Evolutionary conservation across 2,329 filamentous ascomycete genomes (phyloP).

Genomic region (Fusarium burgessii): DNA sequence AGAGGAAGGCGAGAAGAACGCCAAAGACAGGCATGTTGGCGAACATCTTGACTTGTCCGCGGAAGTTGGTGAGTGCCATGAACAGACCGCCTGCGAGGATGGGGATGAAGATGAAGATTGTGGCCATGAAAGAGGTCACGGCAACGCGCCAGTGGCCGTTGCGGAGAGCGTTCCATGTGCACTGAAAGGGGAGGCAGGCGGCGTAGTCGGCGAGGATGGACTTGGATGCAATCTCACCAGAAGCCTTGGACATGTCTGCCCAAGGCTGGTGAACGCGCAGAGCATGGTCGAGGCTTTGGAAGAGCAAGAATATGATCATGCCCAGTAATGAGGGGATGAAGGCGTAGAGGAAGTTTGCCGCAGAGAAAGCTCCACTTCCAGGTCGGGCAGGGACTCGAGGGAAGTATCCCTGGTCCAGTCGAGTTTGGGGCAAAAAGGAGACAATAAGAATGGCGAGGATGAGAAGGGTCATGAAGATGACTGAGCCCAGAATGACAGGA

Average conservation of each 20-base stretch:
- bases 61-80: conserved; percentile 73
- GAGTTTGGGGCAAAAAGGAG: conserved; percentile 78
- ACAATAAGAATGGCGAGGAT: conserved; percentile 79
- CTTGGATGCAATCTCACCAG: conserved; percentile 71
- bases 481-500: conserved; percentile 73
- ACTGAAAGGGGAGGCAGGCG: conserved; percentile 72
- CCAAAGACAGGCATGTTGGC: conserved; percentile 80
- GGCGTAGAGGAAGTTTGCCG: conserved; percentile 88
- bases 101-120: conserved; percentile 72
- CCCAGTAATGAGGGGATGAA: conserved; percentile 78
- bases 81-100: conserved; percentile 77
- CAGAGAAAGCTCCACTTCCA: conserved; percentile 75
- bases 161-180: conserved; percentile 66
- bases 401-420: conserved; percentile 76
- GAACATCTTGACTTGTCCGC: conserved; percentile 71
- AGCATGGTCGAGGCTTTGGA: conserved; percentile 74
- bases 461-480: conserved; percentile 69
- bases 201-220: conserved; percentile 79
- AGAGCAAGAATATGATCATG: conserved; percentile 73
- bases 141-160: conserved; percentile 76
- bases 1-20: conserved; percentile 77
- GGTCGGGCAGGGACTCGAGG: conserved; percentile 75
- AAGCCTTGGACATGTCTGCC: conserved; percentile 67
- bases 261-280: conserved; percentile 77
- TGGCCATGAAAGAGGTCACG: conserved; percentile 68